Conservation (phyloP, 2,329 filamentous ascomycete species). For the Onygenales sp. region DNA sequence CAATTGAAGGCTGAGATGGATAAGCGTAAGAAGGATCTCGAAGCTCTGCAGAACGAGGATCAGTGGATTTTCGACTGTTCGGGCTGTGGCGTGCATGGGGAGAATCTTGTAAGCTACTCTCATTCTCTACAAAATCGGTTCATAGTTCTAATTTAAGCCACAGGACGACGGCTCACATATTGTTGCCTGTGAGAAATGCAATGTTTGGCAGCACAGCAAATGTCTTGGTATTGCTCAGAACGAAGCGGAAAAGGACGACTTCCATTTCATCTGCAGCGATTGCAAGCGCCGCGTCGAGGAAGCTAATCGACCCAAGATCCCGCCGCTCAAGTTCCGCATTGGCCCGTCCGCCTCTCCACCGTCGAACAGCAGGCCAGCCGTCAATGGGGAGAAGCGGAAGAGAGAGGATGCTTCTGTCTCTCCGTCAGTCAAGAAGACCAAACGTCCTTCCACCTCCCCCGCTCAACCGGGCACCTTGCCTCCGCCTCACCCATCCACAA, state of each 20-base stretch:
- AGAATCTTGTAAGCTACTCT: slow-evolving; percentile 51
- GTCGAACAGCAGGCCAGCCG: slow-evolving; percentile 10
- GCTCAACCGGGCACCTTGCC: background rate
- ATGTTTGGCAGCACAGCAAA: slow-evolving; percentile 93
- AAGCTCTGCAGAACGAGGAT: slow-evolving; percentile 64
- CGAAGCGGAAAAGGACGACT: slow-evolving; percentile 75
- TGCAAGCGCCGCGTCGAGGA: slow-evolving; percentile 63
- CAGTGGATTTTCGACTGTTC: slow-evolving; percentile 92
- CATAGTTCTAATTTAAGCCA: background rate
- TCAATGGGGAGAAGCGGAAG: slow-evolving; percentile 15
- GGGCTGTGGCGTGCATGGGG: slow-evolving; percentile 77
- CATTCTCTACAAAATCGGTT: background rate
- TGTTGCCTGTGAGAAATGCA: slow-evolving; percentile 87
- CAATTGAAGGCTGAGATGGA: slow-evolving; percentile 76
- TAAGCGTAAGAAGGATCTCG: slow-evolving; percentile 65
- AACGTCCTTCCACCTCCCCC: slow-evolving; percentile 2
- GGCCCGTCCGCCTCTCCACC: slow-evolving; percentile 41
- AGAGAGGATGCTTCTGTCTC: slow-evolving; percentile 12
- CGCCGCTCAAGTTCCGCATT: slow-evolving; percentile 50
- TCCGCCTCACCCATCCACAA: background rate
- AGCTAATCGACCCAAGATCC: slow-evolving; percentile 52
- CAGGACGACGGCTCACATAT: slow-evolving; percentile 87
- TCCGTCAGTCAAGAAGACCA: slow-evolving; percentile 19
- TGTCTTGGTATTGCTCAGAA: slow-evolving; percentile 72
- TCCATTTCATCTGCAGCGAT: slow-evolving; percentile 73